A percentile compares a stretch with the other conserved stretches of the same genome.
phyloP scores from a whole-genome alignment of 2,329 filamentous ascomycete genomes.

The Pyrenochaeta sp. region DNA sequence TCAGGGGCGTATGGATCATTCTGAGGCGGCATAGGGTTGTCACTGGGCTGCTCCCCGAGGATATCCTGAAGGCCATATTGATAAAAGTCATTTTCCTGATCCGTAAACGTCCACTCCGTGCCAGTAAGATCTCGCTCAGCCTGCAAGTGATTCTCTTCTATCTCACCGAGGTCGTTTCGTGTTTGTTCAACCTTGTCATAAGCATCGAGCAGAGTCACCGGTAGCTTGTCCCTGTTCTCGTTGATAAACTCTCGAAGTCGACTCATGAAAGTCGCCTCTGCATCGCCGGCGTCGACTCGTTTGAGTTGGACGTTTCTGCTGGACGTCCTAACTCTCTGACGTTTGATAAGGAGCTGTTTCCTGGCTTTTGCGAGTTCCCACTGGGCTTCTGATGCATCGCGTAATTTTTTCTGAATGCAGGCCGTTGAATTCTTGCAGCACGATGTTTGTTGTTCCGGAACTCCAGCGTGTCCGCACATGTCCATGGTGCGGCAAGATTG shows the following conservation, averaged over 20 bases:
- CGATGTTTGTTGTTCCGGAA: not conserved
- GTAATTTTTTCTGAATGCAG: not conserved
- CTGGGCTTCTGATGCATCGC: conserved; percentile 7
- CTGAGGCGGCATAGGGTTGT: not conserved
- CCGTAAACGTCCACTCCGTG: conserved; percentile 28
- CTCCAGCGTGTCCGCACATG: not conserved
- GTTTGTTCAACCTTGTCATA: conserved; percentile 10
- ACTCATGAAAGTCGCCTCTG: conserved; percentile 5
- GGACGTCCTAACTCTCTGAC: not conserved
- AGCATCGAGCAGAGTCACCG: not conserved
- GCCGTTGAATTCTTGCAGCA: not conserved
- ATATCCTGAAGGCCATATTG: conserved; percentile 20
- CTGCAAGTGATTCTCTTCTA: conserved; percentile 28
- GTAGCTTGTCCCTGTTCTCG: not conserved
- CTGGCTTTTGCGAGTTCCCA: conserved; percentile 6
- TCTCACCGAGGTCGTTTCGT: conserved; percentile 21
- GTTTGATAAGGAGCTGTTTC: conserved; percentile 9
- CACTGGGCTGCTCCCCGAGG: not conserved
- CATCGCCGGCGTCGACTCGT: conserved; percentile 1
- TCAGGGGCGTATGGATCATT: not conserved
- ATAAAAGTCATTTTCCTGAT: conserved; percentile 29
- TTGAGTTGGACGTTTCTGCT: not conserved
- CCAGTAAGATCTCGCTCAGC: conserved; percentile 21
- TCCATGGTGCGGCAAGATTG: too few relatives aligned
- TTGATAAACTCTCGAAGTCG: not conserved